Base-by-base conservation (phyloP, 768 basidiomycete species). In the Paxillus rubicundulus region DNA sequence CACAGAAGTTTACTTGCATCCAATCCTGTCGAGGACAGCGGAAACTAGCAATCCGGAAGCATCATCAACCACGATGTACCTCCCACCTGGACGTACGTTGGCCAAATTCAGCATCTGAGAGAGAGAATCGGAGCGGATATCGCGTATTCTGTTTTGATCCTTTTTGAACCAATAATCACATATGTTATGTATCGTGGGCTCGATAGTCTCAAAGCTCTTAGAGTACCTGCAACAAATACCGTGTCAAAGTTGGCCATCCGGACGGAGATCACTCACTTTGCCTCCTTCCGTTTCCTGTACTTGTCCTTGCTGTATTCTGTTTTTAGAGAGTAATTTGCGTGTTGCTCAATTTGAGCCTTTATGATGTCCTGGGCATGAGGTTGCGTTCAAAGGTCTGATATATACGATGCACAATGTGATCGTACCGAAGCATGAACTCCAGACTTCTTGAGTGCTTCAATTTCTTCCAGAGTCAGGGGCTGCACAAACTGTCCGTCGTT, bases 221-320 rank as follows among this genome's bases (percentile, higher is more conserved):
- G 85, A 86, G 67, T 89, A 98, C 61, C 95, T 98, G 54, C 28
- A 39, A 44, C 54, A 43, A 37, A 46, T 8, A 43, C 46, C 43
- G 39, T 36, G 18, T 38, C 27, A 18, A 21, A 33, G 20, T 37
- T 47, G 27, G 38, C 10, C 33, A 42, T 17, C 42, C 37, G 34
- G 24, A 14, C 38, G 28, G 38, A 24, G 24, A 14, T 4, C 14
- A 67, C 85, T 59, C 64, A 96, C 95, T 98, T 99, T 51, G 91
- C 93, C 72, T 95, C 92, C 70, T 99, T 99, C 36, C 92, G 80
- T 69, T 95, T 96, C 68, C 83, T 88, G 72, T 98, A 99, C 68
- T 99, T 99, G 64, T 98, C 95, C 71, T 99, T 98, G 71, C 91
- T 94, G 70, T 95, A 98, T 70, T 96, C 97, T 1, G 95, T 98